Evolutionary conservation across 2,329 filamentous ascomycete species (phyloP), one percentile per base, ranked within the genome.

Genomic region (Lasiodiplodia gonubiensis): DNA sequence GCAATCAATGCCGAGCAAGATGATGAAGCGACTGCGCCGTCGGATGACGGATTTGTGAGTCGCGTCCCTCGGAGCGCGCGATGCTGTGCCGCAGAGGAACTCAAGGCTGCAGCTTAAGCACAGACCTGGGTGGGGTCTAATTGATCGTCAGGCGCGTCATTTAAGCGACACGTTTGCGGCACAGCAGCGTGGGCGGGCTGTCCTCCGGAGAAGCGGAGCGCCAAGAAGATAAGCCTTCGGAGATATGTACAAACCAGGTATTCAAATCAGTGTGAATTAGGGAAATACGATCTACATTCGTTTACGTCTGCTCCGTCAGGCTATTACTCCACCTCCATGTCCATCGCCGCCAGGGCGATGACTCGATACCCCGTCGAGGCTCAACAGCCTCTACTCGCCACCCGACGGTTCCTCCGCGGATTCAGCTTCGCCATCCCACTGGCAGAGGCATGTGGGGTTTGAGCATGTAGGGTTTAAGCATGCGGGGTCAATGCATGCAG

Each of bases 281-380:
- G 30, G 30, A 37, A 55, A 33, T 37, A 55, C 12, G 53, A 55
- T 55, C 53, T 55, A 55, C 53, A 55, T 55, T 33, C n/a, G 53
- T 55, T 55, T 55, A n/a, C 53, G 30, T 30, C 11, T n/a, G 33
- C 53, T 55, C 6, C 18, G 37, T 55, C 8, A 55, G 53, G 53
- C 53, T 21, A 55, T 33, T 6, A 12, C 53, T n/a, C 53, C 30
- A 55, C 53, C 18, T 25, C 30, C 6, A 37, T 30, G 53, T 30
- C 37, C 4, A 55, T 55, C 53, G 53, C 53, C 53, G 25, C 53
- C 53, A 21, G 53, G 53, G 53, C 53, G 12, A 55, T 39, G 18
- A n/a, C 30, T 25, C 33, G 53, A 37, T 5, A 10, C 53, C 33
- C 30, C 37, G 53, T 37, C 53, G n/a, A 55, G 1, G 53, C 53